Base-by-base conservation (phyloP, 805 yeast genomes). In the Kodamaea nitidulidarum region DNA sequence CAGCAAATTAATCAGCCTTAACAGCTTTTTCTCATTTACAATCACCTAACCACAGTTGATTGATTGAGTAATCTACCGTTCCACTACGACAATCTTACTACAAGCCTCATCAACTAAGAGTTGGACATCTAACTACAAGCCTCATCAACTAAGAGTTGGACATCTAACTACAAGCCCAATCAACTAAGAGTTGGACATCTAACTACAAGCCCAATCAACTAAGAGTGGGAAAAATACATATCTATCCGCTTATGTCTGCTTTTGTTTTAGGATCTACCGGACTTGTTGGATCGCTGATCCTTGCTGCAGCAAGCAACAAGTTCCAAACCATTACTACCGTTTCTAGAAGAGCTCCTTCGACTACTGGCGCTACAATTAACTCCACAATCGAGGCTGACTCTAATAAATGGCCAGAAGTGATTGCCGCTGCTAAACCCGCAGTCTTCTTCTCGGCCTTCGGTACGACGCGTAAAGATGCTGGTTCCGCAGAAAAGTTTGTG, bases 251-350 rank as follows among this genome's bases (percentile, higher is more conserved):
- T 8, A 38, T 33, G 38, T 33, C 38, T 18, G 45, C 52, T 16
- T 47, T 53, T 36, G 37, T 56, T 7, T 45, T 85, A 32, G 96
- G 96, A 2, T 73, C 88, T 20, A 87, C 95, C 1, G 96, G 96
- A 2, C 62, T 86, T 15, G 81, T 83, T 40, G 96, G 95, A 7
- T 49, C 67, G 16, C 70, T 65, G 16, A 71, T 85, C 43, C 54
- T 85, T 39, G 71, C 67, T 39, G 59, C 59, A 17, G 75, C 76
- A 4, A 58, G 60, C 27, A 44, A 62, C 1, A 50, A 59, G 2
- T 65, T 73, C 28, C 39, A 58, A 2, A 60, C 66, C 15, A 55
- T 82, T 4, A 60, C 60, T 26, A 70, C 87, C 3, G 46, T 84
- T 3, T 58, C 78, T 3, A 73, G 93, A 53, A 67, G 77, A 38